Evolutionary conservation across 2,329 filamentous ascomycete species (phyloP), one percentile per base, ranked within the genome.

Genomic region (Pezicula carpinea): DNA sequence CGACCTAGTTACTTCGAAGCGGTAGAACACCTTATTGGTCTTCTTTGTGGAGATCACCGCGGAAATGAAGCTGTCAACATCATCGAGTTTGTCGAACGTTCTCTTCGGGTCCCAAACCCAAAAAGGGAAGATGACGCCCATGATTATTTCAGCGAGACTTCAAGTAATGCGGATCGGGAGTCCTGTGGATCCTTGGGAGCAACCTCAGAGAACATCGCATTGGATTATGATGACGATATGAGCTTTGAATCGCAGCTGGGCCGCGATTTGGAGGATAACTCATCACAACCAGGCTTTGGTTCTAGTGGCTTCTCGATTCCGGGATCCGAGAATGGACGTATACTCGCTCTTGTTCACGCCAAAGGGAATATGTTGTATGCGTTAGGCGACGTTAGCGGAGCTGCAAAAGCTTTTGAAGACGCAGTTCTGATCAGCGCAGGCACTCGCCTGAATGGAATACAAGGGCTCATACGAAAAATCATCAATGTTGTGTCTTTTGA

Each of bases 321-420:
- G 5, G 90, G 85, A 2, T 82, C 79, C 36, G 93, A 99, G 56
- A 97, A 96, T 63, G 93, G 92, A 7, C 82, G 93, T 50, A 89
- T 99, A 60, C 77, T 99, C 38, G 87, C 90, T n/a, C 76, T 99
- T 14, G 83, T 97, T 34, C 93, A 99, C 67, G 91, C 92, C 17
- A 99, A 97, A 66, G 93, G 92, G n/a, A 97, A 97, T 53, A 95
- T 97, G 85, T 75, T 97, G 2, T 99, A 99, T 67, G 83, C 88
- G 21, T 71, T 95, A 23, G 92, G 92, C 39, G 85, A 96, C 55
- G 87, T 93, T 53, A 74, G 77, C 33, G 80, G 77, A 34, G 93
- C 93, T 35, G 90, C 92, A 1, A 80, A 83, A 57, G 89, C 93
- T 4, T 99, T 99, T 58, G 93, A 99, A 64, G 90, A 96, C 65